Base-by-base conservation (phyloP, 2,329 filamentous ascomycete genomes). In the Cladosporium sp. region DNA sequence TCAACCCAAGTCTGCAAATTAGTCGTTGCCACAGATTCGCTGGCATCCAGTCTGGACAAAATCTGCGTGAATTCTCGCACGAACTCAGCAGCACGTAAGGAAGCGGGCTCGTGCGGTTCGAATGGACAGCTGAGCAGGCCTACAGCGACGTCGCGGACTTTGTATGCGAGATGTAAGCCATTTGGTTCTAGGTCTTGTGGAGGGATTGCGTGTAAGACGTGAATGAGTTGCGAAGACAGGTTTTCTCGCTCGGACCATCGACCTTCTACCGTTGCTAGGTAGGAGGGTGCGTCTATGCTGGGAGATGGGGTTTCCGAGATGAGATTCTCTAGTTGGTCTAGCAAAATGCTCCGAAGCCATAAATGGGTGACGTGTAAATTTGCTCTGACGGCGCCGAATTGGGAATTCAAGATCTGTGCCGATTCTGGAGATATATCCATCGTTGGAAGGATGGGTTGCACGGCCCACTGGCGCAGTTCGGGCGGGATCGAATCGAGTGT, bases 1-100 rank as follows among this genome's bases (percentile, higher is more conserved):
- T 50, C 48, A 2, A 50, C 41, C 48, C 48, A 50, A 7, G 48
- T 50, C 19, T 50, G 41, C 13, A 50, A 33, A 39, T 50, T 50
- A 12, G 48, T 50, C 35, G 48, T 50, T 9, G 40, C 27, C 7
- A 50, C 41, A 13, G 36, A 18, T 12, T 50, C 48, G 48, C 48
- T 50, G 12, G 40, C 30, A 8, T 50, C 48, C 27, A 50, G 22
- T 38, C 13, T 38, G 3, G 48, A 43, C 11, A 50, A 35, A 4
- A 50, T 38, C 3, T 30, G 16, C 20, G 48, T 50, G 7, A 50
- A 50, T 22, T 43, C 39, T 12, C 48, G 22, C 41, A 50, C 48
- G 8, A 38, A 50, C 16, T 43, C 48, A 1, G 48, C 48, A 11
- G 39, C 48, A 8, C 48, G 48, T 3, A 43, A 22, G 6, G 41